Conservation (phyloP, 768 basidiomycete species). For the Leucocoprinus sp. region DNA sequence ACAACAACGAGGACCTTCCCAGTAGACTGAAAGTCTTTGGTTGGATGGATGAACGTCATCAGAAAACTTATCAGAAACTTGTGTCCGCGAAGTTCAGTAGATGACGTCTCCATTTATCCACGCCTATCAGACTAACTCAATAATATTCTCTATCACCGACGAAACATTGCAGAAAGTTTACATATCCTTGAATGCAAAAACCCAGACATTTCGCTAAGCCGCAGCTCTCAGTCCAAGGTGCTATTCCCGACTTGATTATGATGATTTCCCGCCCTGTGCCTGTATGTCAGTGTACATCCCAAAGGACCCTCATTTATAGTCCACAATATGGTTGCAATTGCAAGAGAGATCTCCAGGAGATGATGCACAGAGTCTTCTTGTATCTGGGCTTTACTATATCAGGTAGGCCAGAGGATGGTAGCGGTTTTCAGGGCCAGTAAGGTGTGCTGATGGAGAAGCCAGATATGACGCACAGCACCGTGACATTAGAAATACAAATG, state of each 20-base stretch:
- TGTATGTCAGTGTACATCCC: no score
- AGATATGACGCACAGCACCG: no score
- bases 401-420: no score
- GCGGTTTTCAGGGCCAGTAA: no score
- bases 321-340: no score
- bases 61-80: no score
- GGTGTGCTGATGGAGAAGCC: no score
- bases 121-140: constrained; percentile 1
- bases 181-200: constrained; percentile 30
- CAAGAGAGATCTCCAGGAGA: no score
- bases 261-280: constrained; percentile 24
- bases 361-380: no score
- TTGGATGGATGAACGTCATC: constrained; percentile 31
- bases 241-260: constrained; percentile 24
- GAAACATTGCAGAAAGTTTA: constrained; percentile 20
- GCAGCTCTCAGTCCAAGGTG: constrained; percentile 25
- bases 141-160: background rate
- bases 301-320: no score
- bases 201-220: constrained; percentile 22
- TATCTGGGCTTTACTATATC: no score
- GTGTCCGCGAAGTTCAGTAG: background rate
- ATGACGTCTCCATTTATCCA: constrained; percentile 5
- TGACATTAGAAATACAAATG: no score
- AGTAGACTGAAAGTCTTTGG: constrained; percentile 18
- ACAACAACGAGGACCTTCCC: constrained; percentile 40